Percentiles rank a stretch among this genome's conserved stretches.
phyloP scores from a whole-genome alignment of 148 eudicot genomes.

The Nyssa sinensis region DNA sequence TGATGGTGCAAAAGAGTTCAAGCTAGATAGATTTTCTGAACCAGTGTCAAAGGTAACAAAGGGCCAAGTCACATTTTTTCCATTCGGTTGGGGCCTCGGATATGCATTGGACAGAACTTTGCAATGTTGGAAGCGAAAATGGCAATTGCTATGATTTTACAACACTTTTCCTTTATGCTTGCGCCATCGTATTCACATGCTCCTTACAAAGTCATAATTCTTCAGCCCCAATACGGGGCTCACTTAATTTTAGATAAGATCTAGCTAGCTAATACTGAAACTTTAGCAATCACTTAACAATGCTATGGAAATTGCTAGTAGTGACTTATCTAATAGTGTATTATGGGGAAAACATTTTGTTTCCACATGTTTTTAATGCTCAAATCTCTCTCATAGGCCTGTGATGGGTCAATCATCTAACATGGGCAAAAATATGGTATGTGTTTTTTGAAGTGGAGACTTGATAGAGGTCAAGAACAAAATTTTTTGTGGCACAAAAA shows the following conservation, averaged over 20 bases:
- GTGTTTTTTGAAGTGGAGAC: no score
- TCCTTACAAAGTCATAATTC: not conserved
- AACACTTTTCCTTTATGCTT: not conserved
- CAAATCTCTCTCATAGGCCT: no score
- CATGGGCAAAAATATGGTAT: no score
- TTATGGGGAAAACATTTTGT: not conserved
- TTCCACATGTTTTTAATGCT: no score
- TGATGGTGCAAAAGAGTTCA: not conserved
- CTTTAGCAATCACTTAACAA: no score
- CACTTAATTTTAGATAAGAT: not conserved
- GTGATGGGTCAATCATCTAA: no score
- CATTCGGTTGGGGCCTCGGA: not conserved
- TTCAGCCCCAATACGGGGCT: not conserved
- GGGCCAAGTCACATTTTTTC: not conserved
- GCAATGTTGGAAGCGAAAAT: not conserved
- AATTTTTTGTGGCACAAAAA: no score
- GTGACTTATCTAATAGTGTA: not conserved
- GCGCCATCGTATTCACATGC: not conserved
- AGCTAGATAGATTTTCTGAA: not conserved
- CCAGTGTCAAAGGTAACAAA: not conserved
- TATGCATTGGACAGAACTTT: slow-evolving; percentile 1
- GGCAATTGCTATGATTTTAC: not conserved
- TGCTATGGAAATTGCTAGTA: no score
- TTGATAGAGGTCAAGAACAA: no score
- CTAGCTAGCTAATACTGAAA: not conserved